Conservation (phyloP, 495 filamentous ascomycete genomes). For the Talaromyces ruber region DNA sequence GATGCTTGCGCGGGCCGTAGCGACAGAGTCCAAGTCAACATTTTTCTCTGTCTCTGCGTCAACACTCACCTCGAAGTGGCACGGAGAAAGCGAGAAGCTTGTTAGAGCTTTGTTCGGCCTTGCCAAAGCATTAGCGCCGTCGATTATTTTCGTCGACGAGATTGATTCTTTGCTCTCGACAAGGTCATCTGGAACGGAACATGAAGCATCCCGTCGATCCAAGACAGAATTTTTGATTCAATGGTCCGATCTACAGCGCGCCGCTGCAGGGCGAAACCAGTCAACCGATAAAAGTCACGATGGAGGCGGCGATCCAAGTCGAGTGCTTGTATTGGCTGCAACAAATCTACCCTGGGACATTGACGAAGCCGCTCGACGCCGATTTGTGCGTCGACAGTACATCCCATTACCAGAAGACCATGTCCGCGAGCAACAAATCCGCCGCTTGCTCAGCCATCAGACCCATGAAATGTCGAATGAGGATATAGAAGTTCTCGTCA, state of each 20-base stretch:
- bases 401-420: constrained; percentile 85
- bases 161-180: constrained; percentile 92
- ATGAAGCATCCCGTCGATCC: constrained; percentile 87
- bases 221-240: constrained; percentile 98
- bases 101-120: constrained; percentile 87
- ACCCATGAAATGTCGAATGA: constrained; percentile 68
- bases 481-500: constrained; percentile 72
- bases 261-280: constrained; percentile 77
- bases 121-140: constrained; percentile 83
- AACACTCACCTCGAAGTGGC: constrained; percentile 89
- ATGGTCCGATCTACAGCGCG: constrained; percentile 88
- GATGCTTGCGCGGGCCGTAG: constrained; percentile 92
- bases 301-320: constrained; percentile 69
- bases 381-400: constrained; percentile 93
- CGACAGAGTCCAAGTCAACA: constrained; percentile 88
- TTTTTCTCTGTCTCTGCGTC: constrained; percentile 97
- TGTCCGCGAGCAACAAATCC: constrained; percentile 70
- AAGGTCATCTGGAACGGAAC: constrained; percentile 72
- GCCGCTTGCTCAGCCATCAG: constrained; percentile 72
- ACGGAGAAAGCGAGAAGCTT: constrained; percentile 94
- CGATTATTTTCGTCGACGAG: constrained; percentile 98
- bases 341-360: constrained; percentile 98
- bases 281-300: constrained; percentile 48
- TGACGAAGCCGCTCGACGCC: constrained; percentile 84
- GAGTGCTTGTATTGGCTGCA: constrained; percentile 89